A percentile compares a stretch with the other conserved stretches of the same genome.
phyloP scores from a whole-genome alignment of 2,329 filamentous ascomycete species.

The Phaeosphaeria sp. region DNA sequence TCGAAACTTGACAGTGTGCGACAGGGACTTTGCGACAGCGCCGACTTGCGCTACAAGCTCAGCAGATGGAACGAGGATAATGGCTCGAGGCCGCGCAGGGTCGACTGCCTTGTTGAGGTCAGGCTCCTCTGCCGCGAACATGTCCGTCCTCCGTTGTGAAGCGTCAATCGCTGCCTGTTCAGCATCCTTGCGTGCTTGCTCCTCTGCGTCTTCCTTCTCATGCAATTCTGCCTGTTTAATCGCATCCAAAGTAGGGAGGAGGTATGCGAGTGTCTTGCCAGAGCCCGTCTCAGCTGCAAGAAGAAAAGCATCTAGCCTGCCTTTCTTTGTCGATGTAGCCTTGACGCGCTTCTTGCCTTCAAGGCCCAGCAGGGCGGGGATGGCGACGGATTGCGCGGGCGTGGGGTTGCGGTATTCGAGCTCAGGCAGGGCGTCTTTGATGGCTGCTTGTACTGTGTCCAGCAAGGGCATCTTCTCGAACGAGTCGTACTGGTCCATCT shows the following conservation, averaged over 20 bases:
- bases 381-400: conserved; percentile 86
- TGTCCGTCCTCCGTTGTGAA: conserved; percentile 49
- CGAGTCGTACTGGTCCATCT: conserved; percentile 70
- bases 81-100: conserved; percentile 78
- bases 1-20: conserved; percentile 87
- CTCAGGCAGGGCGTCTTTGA: conserved; percentile 78
- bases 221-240: conserved; percentile 76
- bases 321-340: conserved; percentile 29
- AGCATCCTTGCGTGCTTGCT: conserved; percentile 59
- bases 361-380: conserved; percentile 77
- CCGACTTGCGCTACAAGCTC: conserved; percentile 92
- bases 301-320: conserved; percentile 71
- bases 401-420: conserved; percentile 81
- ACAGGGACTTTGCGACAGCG: conserved; percentile 78
- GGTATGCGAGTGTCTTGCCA: conserved; percentile 93
- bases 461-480: conserved; percentile 85
- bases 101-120: conserved; percentile 67
- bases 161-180: conserved; percentile 53
- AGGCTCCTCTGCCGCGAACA: conserved; percentile 67
- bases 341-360: conserved; percentile 46
- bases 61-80: conserved; percentile 89
- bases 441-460: conserved; percentile 72
- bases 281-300: conserved; percentile 96
- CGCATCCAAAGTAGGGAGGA: conserved; percentile 83
- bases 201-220: conserved; percentile 53